Conservation (phyloP, 1,284 basidiomycete species). For the Cystobasidium slooffiae region DNA sequence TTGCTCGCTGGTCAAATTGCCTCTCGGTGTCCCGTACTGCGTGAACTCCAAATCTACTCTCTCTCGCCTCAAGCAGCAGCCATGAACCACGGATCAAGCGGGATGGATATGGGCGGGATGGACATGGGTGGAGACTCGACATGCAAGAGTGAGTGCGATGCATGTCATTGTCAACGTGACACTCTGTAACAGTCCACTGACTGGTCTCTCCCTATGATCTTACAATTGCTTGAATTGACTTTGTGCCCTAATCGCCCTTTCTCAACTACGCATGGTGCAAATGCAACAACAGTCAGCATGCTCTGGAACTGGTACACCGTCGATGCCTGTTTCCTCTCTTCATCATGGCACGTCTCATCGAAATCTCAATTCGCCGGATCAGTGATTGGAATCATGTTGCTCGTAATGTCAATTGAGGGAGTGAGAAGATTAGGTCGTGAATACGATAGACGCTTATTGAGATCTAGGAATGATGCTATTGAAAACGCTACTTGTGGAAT, state of each 20-base stretch:
- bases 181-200: not conserved
- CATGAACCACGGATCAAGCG: slow-evolving; percentile 24
- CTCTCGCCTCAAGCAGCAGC: not conserved
- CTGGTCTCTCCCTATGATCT: not conserved
- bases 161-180: not conserved
- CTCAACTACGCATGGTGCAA: too few species aligned
- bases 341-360: slow-evolving; percentile 56
- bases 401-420: slow-evolving; percentile 57
- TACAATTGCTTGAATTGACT: not conserved
- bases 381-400: slow-evolving; percentile 58
- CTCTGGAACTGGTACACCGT: slow-evolving; percentile 53
- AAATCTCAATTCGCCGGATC: slow-evolving; percentile 58
- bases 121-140: slow-evolving; percentile 12
- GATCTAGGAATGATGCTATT: slow-evolving; percentile 45
- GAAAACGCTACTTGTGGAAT: slow-evolving; percentile 37
- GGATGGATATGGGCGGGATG: slow-evolving; percentile 28
- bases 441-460: slow-evolving; percentile 57
- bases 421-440: slow-evolving; percentile 57
- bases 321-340: slow-evolving; percentile 59
- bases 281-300: slow-evolving; percentile 33
- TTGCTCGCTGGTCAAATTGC: too few species aligned
- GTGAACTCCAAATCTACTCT: not conserved
- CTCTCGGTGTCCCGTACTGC: not conserved
- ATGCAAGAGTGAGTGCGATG: slow-evolving; percentile 31
- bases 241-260: too few species aligned